Evolutionary conservation across 495 filamentous ascomycete species (phyloP), one percentile per base, ranked within the genome.

Genomic region (Aspergillus nanangensis): DNA sequence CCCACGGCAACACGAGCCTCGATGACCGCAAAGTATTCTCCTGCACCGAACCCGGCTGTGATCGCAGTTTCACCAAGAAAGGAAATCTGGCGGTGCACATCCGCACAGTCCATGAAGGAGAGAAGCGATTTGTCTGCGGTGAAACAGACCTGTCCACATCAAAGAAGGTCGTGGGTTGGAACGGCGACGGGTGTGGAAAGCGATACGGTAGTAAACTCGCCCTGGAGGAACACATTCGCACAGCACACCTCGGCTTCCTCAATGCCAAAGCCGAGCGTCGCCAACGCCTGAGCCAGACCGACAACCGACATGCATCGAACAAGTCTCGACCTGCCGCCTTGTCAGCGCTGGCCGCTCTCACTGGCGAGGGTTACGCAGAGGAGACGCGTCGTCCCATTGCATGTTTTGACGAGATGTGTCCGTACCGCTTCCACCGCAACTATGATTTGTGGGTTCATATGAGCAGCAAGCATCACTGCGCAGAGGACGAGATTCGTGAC

Each of bases 11-110:
- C 44, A 77, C 74, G 48, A 72, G 66, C 38, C 67, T 83, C 22
- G 77, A 81, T 48, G 79, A 83, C 17, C 71, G 83, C 47, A 81
- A 80, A 61, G 74, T 67, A 19, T 78, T 84, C 45, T 52, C 65
- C 8, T 96, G 91, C 61, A 75, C 77, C 0, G 69, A 77, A 53
- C 59, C 68, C 5, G 84, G 72, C 14, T 95, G 88, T 58, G 76
- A 69, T 35, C 81, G 83, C 45, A 76, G 70, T 43, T 95, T 95
- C 65, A 87, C 87, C 7, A 82, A 84, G 56, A 79, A 76, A 47
- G 82, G 82, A 1, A 95, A 95, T 57, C 73, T 95, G 17, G 85
- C 81, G 22, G 79, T 81, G 0, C 93, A 98, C 56, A 71, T 88
- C 43, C 80, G 82, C 18, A 81, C 78, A 3, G 82, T 84, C 1